Base-by-base conservation (phyloP, 768 basidiomycete genomes). In the Termitomyces sp. region DNA sequence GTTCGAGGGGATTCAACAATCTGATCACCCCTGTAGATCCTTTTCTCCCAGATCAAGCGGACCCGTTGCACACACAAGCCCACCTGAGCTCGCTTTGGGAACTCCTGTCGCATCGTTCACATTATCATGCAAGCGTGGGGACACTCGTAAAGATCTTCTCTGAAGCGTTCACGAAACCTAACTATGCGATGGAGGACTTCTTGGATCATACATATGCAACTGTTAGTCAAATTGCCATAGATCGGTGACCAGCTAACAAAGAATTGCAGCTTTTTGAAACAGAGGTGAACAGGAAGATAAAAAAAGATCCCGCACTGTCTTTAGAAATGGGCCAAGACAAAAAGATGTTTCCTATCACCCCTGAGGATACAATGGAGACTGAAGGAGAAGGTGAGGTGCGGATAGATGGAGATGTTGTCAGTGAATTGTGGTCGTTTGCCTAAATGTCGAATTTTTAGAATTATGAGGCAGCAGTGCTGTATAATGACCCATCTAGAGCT, bases 21-120 rank as follows among this genome's bases (percentile, higher is more conserved):
- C 58, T 8, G 26, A 37, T 18, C 39, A n/a, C 13, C 49, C 5
- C 42, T 14, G 18, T 52, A 74, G 81, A 98, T 66, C 86, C 90
- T 2, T 98, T 90, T 74, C 61, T 87, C 22, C 59, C 79, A 0
- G 59, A 72, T 0, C 92, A 95, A 65, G 65, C 71, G 3, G 88
- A 94, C 59, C 95, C 95, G 0, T 77, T 87, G 46, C 72, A 82
- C 43, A 90, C 94, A 2, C 76, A 83, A 52, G 96, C 96, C 0
- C 76, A 96, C 14, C 82, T 88, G 44, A 94, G 92, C 46, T 95
- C 93, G 9, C 71, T 97, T 14, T 98, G 97, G 97, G 96, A 99
- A 72, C 79, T 99, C 36, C 74, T 84, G 54, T 80, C 90, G 0
- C 87, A 95, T 59, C 76, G 81, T 58, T 71, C 77, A 24, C 96